These are phyloP conservation scores for Cerioporus squamosus DNA, from an alignment of 1,284 basidiomycete species.

Conservation along the genomic window DNA sequence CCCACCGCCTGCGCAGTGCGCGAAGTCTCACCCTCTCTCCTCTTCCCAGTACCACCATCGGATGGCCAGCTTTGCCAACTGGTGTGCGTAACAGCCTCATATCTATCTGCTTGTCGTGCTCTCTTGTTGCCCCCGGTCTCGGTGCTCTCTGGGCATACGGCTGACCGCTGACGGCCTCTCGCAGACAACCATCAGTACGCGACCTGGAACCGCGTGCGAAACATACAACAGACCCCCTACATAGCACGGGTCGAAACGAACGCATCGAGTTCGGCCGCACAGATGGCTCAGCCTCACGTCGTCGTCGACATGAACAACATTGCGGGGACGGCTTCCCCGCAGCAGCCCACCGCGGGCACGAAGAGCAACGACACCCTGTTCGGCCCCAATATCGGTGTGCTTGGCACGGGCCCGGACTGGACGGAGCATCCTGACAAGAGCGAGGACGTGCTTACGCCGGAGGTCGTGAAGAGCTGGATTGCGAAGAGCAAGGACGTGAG, in stretches of 20 bases:
- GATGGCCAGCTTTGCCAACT: slow-evolving; percentile 28
- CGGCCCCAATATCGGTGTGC: slow-evolving; percentile 68
- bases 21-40: slow-evolving; percentile 15
- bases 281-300: slow-evolving; percentile 44
- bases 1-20: slow-evolving; percentile 9
- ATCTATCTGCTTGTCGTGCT: not conserved
- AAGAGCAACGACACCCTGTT: slow-evolving; percentile 63
- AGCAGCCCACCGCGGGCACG: slow-evolving; percentile 15
- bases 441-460: slow-evolving; percentile 72
- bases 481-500: slow-evolving; percentile 83
- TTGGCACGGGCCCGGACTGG: slow-evolving; percentile 48
- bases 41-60: slow-evolving; percentile 5
- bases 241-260: slow-evolving; percentile 53
- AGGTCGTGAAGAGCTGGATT: slow-evolving; percentile 82
- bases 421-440: slow-evolving; percentile 49
- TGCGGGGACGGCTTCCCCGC: slow-evolving; percentile 13
- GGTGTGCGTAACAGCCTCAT: slow-evolving; percentile 31
- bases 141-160: slow-evolving; percentile 2
- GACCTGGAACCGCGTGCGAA: slow-evolving; percentile 57
- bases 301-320: slow-evolving; percentile 42
- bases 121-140: not conserved
- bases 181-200: slow-evolving; percentile 56
- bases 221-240: slow-evolving; percentile 51
- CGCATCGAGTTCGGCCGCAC: slow-evolving; percentile 48
- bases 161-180: slow-evolving; percentile 7